Conservation (phyloP, 345 rosid genomes). For the Bruguiera parviflora region DNA sequence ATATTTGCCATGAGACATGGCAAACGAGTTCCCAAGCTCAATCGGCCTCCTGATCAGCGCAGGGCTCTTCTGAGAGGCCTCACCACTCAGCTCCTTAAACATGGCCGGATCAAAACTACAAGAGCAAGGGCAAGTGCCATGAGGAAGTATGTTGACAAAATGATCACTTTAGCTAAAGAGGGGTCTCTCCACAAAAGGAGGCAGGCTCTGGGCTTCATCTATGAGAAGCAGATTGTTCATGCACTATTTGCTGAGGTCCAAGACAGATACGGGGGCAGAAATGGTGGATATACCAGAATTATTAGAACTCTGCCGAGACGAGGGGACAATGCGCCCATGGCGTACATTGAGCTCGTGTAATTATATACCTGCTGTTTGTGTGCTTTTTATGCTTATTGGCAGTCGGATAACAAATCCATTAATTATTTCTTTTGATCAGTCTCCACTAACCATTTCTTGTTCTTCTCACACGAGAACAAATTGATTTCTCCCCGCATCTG, state of each 20-base stretch:
- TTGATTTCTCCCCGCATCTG: too few species aligned
- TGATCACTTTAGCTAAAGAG: slow-evolving; percentile 86
- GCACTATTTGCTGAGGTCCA: slow-evolving; percentile 85
- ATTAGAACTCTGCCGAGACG: slow-evolving; percentile 88
- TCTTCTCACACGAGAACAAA: too few species aligned
- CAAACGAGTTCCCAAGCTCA: slow-evolving; percentile 76
- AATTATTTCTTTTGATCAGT: too few species aligned
- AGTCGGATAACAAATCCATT: background rate
- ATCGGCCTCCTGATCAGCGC: slow-evolving; percentile 89
- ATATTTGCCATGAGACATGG: slow-evolving; percentile 88
- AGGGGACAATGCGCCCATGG: slow-evolving; percentile 99
- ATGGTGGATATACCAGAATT: slow-evolving; percentile 96
- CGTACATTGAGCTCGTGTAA: slow-evolving; percentile 88
- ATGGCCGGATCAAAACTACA: slow-evolving; percentile 89
- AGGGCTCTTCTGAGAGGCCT: slow-evolving; percentile 82
- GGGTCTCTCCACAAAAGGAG: slow-evolving; percentile 89
- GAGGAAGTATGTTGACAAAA: slow-evolving; percentile 85
- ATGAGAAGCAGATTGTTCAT: slow-evolving; percentile 89
- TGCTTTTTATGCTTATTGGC: background rate
- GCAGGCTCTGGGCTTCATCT: slow-evolving; percentile 80
- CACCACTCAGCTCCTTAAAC: slow-evolving; percentile 84
- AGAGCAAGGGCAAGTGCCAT: slow-evolving; percentile 82
- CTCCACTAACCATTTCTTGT: too few species aligned
- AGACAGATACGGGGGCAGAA: slow-evolving; percentile 76
- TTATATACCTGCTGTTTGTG: background rate